Evolutionary conservation across 179 eudicot genomes (phyloP), one percentile per base, ranked within the genome.

Genomic region (Patellifolia procumbens): DNA sequence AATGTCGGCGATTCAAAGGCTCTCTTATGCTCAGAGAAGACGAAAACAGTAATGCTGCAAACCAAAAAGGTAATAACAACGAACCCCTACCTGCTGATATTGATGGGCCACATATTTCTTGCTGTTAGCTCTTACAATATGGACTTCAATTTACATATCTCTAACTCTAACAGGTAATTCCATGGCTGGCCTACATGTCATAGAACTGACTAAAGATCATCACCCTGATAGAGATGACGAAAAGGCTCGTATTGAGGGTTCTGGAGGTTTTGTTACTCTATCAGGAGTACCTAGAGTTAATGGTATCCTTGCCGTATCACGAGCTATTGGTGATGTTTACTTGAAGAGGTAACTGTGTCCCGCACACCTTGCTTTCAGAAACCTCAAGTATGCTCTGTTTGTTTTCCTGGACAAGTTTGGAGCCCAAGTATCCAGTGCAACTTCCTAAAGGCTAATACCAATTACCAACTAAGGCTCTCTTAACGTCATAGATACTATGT

Each of bases 181-280:
- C 31, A 24, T 17, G 17, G 28, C 45, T 24, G 29, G 45, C 19
- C 43, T 76, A 20, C 31, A 42, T 28, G 74, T 56, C 28, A 26
- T 72, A 43, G 79, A 76, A 29, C 74, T 76, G 45, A 76, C 74
- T 43, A 43, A 31, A 43, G 74, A 76, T 76, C 79, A 76, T 68
- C 85, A 86, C 74, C 90, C 91, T 31, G 81, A 85, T 60, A 87
- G 91, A 81, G 89, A 82, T 22, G 89, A 89, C 51, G 92, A 89
- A 74, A 86, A 59, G 70, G 82, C 83, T 64, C 83, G 91, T 48
- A 81, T 89, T 37, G 82, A 81, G 68, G 85, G 84, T 58, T 82
- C 88, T 42, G 89, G 92, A 53, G 92, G 91, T 43, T 81, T 75
- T 43, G 79, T 87, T 76, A 74, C 74, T 45, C 35, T 31, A 9